Conservation (phyloP, 164 flowering plant genomes). For the Vitis amurensis region DNA sequence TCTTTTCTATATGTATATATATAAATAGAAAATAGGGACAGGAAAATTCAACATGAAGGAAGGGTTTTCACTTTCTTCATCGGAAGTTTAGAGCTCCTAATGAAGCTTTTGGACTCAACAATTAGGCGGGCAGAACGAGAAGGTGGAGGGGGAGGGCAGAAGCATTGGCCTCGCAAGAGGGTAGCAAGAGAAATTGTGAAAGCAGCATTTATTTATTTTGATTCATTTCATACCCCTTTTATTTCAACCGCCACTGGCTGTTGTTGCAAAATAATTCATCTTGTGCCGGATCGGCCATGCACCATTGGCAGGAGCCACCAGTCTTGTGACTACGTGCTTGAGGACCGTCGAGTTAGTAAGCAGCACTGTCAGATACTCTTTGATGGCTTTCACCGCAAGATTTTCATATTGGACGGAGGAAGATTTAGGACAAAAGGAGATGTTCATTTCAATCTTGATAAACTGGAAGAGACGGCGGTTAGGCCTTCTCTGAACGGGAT, state of each 20-base stretch:
- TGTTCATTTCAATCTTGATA: not conserved
- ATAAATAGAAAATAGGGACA: no score
- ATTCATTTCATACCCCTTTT: conserved; percentile 31
- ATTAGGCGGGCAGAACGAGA: no score
- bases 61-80: no score
- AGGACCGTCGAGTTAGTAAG: conserved; percentile 54
- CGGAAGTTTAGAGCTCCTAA: no score
- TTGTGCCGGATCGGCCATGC: conserved; percentile 47
- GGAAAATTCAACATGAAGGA: no score
- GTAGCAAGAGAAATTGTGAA: conserved; percentile 2
- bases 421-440: conserved; percentile 20
- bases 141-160: no score
- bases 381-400: conserved; percentile 37
- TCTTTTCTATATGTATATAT: no score
- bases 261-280: conserved; percentile 27
- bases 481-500: conserved; percentile 69
- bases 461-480: conserved; percentile 1
- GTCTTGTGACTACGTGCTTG: conserved; percentile 38
- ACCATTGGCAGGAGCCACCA: conserved; percentile 54
- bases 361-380: conserved; percentile 66
- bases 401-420: conserved; percentile 50
- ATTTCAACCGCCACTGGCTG: conserved; percentile 27
- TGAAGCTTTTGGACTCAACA: no score
- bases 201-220: conserved; percentile 31
- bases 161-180: conserved; percentile 12